Conservation (phyloP, 176 grass and related monocot species). For the Dendrocalamus sinicus region DNA sequence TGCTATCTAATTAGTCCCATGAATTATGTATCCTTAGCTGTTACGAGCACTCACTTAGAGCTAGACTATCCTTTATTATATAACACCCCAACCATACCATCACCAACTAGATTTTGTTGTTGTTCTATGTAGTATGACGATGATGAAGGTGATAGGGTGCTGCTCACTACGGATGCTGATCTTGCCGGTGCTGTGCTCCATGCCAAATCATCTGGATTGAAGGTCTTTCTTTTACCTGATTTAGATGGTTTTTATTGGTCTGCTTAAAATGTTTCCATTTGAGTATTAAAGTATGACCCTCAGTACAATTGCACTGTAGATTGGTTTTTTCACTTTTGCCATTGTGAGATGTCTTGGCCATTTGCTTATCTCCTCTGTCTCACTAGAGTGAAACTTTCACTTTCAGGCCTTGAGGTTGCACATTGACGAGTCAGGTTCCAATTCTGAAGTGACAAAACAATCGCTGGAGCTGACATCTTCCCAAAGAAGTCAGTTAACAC, state of each 20-base stretch:
- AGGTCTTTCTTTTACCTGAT: constrained; percentile 55
- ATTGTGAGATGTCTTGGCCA: constrained; percentile 4
- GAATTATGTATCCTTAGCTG: neutral
- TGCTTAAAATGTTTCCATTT: neutral
- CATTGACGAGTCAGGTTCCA: constrained; percentile 59
- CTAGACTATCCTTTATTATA: neutral
- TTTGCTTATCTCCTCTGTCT: constrained; percentile 26
- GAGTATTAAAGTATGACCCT: neutral
- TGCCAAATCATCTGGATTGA: constrained; percentile 75
- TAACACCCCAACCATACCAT: neutral
- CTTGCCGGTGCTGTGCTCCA: constrained; percentile 65
- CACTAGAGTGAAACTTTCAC: constrained; percentile 30
- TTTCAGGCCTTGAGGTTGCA: constrained; percentile 84
- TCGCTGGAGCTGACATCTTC: constrained; percentile 37
- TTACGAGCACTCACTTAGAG: neutral
- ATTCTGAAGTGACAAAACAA: constrained; percentile 41
- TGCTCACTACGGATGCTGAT: constrained; percentile 81
- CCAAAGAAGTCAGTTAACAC: constrained; percentile 34
- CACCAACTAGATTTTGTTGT: constrained; percentile 28
- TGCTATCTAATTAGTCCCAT: neutral
- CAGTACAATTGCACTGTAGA: neutral
- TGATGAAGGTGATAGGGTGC: constrained; percentile 87
- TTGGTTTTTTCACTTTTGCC: neutral
- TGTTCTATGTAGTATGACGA: constrained; percentile 80
- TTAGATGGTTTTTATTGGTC: constrained; percentile 9